Percentiles rank a stretch among this genome's conserved stretches.
Evolutionary conservation across 768 basidiomycete species (phyloP).

Genomic region (Boletus pseudopeckii): DNA sequence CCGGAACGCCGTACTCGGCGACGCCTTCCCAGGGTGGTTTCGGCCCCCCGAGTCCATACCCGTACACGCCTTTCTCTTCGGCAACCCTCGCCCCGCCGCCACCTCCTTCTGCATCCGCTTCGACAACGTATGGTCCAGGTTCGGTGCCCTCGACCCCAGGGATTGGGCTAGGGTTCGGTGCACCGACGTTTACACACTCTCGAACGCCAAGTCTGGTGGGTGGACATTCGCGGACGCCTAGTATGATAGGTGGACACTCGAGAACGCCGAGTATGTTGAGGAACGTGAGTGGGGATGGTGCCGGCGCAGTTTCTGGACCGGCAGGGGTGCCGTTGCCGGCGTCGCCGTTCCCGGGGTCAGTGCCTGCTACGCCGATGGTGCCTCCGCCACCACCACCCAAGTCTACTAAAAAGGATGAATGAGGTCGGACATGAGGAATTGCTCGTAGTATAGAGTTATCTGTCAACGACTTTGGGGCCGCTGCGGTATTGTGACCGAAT

Average conservation of each 20-base stretch:
- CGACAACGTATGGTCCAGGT: conserved; percentile 33
- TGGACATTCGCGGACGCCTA: conserved; percentile 20
- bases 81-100: conserved; percentile 2
- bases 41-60: conserved; percentile 25
- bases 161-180: conserved; percentile 29
- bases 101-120: conserved; percentile 11
- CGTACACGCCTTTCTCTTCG: conserved; percentile 32
- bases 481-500: background rate
- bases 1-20: conserved; percentile 33
- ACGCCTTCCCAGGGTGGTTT: conserved; percentile 35
- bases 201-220: conserved; percentile 16
- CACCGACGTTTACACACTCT: conserved; percentile 19
- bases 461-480: background rate
- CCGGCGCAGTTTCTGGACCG: background rate
- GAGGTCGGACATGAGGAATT: too few species aligned
- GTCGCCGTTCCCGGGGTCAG: conserved; percentile 22
- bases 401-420: conserved; percentile 28
- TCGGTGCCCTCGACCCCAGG: conserved; percentile 27
- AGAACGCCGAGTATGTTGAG: conserved; percentile 1
- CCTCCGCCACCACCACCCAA: conserved; percentile 24
- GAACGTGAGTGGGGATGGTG: conserved; percentile 13
- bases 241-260: conserved; percentile 16
- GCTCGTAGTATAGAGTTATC: background rate
- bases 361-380: conserved; percentile 13
- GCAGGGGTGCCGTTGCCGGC: conserved; percentile 15